Base-by-base conservation (phyloP, 306 rosid species). In the Cucumis melo region DNA sequence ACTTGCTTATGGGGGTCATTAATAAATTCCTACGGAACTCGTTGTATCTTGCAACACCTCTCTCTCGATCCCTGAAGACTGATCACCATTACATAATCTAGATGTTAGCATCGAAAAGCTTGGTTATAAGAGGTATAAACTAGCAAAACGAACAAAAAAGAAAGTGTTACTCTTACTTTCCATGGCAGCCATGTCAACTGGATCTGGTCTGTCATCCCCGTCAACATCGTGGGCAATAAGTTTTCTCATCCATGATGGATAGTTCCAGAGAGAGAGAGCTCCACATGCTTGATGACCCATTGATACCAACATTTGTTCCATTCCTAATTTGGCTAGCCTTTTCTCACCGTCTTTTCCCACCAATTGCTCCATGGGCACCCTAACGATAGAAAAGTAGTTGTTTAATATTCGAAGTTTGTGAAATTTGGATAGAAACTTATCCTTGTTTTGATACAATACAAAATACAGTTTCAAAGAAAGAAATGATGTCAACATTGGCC, bases 21-120 rank as follows among this genome's bases (percentile, higher is more conserved):
- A 91, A 58, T 56, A 89, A 34, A 82, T 87, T 87, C 72, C 91
- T 84, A 48, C 91, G 80, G 81, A 91, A 91, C 63, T 89, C 95
- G 16, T 91, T 91, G 60, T 85, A 91, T 80, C 91, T 82, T 0
- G 92, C 87, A 15, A 91, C 92, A 21, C 86, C 89, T 78, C 95
- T 87, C 86, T 91, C 97, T 83, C 97, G 80, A 21, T 91, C 95
- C 86, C 92, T 88, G 59, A 85, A 91, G 53, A 91, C 92, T 89
- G 51, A 34, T 72, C 62, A 3, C 21, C 32, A 36, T 74, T 16
- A 62, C 36, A 46, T 23, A 21, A 68, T 42, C 19, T n/a, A 19
- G 27, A 39, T 19, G 4, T 70, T 44, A 70, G 57, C 53, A 46
- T 1, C 10, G 4, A 46, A 20, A 68, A 14, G 20, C 38, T 11